phyloP scores from a whole-genome alignment of 345 rosid species.

The Aegle marmelos region DNA sequence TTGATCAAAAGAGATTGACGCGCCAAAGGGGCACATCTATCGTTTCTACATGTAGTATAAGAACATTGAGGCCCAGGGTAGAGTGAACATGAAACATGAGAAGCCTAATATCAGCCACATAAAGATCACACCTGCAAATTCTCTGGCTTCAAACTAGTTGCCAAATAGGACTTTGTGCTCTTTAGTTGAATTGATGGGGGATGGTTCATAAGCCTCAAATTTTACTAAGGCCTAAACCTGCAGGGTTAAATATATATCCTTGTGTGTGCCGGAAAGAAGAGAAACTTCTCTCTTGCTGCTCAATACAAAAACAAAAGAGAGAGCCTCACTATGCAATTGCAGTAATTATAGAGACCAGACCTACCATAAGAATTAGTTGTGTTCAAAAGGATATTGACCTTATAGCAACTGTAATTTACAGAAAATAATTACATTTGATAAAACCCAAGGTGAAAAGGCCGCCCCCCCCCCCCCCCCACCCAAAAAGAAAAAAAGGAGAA shows the following conservation, averaged over 20 bases:
- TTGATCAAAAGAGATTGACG: not conserved
- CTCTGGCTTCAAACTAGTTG: not conserved
- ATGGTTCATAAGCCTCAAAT: not conserved
- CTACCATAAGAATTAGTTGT: conserved; percentile 13
- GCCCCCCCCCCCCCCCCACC: too few species aligned
- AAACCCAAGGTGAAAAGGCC: not conserved
- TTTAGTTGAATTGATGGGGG: not conserved
- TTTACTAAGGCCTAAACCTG: not conserved
- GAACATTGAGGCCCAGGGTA: not conserved
- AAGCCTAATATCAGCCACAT: not conserved
- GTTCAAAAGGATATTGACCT: conserved; percentile 12
- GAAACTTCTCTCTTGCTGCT: not conserved
- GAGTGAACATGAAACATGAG: not conserved
- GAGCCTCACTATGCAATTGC: not conserved
- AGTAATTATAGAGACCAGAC: not conserved
- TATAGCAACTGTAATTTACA: conserved; percentile 17
- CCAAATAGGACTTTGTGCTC: not conserved
- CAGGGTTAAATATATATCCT: too few species aligned
- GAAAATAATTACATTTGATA: conserved; percentile 8
- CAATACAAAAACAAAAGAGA: not conserved
- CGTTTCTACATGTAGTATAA: not conserved
- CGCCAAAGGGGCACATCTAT: not conserved
- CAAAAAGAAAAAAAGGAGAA: not conserved
- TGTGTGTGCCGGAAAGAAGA: not conserved
- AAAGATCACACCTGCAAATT: not conserved